These are phyloP conservation scores for Corinectria fuckeliana DNA, from an alignment of 2,329 filamentous ascomycete species.

Conservation along the genomic window DNA sequence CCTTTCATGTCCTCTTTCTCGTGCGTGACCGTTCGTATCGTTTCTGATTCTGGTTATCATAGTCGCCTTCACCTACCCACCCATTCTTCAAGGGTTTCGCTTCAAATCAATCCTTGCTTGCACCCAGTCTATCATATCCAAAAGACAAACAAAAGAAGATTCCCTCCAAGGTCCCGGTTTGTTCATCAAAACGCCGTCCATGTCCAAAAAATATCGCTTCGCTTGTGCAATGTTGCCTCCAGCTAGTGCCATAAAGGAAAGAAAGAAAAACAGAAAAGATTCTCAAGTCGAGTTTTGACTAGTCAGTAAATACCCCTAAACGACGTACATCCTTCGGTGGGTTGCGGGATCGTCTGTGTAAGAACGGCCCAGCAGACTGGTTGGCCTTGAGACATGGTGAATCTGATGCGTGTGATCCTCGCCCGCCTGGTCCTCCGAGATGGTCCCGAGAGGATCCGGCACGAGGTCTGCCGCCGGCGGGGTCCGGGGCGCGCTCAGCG, in stretches of 20 bases:
- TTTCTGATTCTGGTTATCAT: conserved; percentile 15
- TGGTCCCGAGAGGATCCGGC: conserved; percentile 40
- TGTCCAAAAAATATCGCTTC: conserved; percentile 17
- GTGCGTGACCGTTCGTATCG: conserved; percentile 17
- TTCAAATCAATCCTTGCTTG: conserved; percentile 11
- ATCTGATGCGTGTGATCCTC: conserved; percentile 34
- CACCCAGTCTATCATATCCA: conserved; percentile 32
- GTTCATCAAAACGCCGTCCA: conserved; percentile 28
- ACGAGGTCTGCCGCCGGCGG: conserved; percentile 47
- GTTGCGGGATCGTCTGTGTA: conserved; percentile 35
- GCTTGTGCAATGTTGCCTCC: conserved; percentile 17
- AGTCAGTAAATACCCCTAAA: conserved; percentile 28
- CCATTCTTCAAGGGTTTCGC: conserved; percentile 7
- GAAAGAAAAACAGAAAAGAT: conserved; percentile 4
- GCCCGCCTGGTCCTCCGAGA: conserved; percentile 41
- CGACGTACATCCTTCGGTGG: conserved; percentile 28
- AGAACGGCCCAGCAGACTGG: conserved; percentile 34
- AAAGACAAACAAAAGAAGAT: conserved; percentile 1
- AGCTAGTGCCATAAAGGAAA: not conserved
- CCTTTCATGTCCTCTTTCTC: conserved; percentile 8
- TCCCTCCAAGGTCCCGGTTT: conserved; percentile 3
- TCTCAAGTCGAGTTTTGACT: not conserved
- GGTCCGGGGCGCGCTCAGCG: conserved; percentile 59
- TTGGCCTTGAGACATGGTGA: conserved; percentile 34
- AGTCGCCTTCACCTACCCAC: conserved; percentile 10